These are phyloP conservation scores for Scheffersomyces cryptocercus DNA, from an alignment of 1,139 yeast genomes.

Conservation along the genomic window DNA sequence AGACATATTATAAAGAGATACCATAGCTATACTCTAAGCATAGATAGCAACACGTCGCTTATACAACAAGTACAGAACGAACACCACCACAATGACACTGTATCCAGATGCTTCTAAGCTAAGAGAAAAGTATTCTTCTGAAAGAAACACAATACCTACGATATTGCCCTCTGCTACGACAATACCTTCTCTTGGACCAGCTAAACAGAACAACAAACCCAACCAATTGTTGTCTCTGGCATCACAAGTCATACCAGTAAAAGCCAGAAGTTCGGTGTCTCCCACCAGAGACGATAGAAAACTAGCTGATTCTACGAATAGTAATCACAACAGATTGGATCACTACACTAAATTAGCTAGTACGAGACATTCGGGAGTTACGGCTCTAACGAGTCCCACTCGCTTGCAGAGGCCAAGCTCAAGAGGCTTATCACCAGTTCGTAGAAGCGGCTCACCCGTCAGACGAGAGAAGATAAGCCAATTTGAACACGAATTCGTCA, in stretches of 20 bases:
- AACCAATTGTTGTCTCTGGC: neutral
- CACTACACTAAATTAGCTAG: neutral
- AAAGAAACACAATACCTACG: conserved; percentile 8
- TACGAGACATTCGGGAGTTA: neutral
- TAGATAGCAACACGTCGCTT: no score
- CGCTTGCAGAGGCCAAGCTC: conserved; percentile 3
- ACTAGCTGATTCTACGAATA: conserved; percentile 1
- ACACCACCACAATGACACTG: neutral
- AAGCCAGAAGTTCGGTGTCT: conserved; percentile 1
- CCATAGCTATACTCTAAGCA: no score
- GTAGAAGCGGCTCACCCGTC: conserved; percentile 40
- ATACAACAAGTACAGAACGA: no score
- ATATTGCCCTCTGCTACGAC: conserved; percentile 3
- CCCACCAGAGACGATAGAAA: neutral
- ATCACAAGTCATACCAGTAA: conserved; percentile 1
- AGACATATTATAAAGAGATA: no score
- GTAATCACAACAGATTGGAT: neutral
- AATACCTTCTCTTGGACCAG: neutral
- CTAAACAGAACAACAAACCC: conserved; percentile 1
- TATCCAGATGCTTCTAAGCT: conserved; percentile 12
- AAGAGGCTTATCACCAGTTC: conserved; percentile 25
- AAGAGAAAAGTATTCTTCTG: conserved; percentile 19
- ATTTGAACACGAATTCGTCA: conserved; percentile 20
- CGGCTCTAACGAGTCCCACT: neutral
- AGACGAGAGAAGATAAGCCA: conserved; percentile 32